Evolutionary conservation across 2,329 filamentous ascomycete species (phyloP).

Genomic region (Pyricularia grisea): DNA sequence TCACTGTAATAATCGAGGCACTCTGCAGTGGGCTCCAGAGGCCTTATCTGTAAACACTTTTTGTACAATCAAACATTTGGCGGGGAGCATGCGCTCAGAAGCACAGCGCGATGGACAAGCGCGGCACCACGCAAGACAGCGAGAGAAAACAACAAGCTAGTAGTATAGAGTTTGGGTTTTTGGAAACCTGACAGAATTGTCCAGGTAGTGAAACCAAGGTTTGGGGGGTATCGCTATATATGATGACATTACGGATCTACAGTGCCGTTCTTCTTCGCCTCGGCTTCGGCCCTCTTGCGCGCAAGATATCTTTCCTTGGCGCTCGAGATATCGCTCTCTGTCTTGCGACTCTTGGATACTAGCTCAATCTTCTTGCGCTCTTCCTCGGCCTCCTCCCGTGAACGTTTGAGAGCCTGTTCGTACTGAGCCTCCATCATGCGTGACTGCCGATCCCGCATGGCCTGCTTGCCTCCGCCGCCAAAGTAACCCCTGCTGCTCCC

Average conservation of each 20-base stretch:
- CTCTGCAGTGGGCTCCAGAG: neutral
- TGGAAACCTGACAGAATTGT: neutral
- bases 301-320: constrained; percentile 74
- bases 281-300: constrained; percentile 65
- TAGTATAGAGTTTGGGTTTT: neutral
- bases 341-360: constrained; percentile 68
- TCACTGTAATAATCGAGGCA: neutral
- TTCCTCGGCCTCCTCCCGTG: constrained; percentile 60
- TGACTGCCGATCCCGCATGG: constrained; percentile 66
- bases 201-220: neutral
- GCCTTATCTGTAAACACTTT: neutral
- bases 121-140: too few relatives aligned
- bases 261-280: constrained; percentile 46
- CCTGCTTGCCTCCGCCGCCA: constrained; percentile 45
- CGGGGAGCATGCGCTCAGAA: neutral
- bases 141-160: neutral
- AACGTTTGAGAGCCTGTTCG: constrained; percentile 61
- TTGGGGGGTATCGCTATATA: neutral
- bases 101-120: neutral
- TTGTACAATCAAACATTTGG: neutral
- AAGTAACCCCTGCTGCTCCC: constrained; percentile 24
- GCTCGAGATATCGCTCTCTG: constrained; percentile 63
- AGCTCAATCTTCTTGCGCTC: constrained; percentile 52
- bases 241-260: constrained; percentile 11
- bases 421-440: constrained; percentile 73